Conservation (phyloP, 78 protist species). For the Planoprotostelium fungivorum region DNA sequence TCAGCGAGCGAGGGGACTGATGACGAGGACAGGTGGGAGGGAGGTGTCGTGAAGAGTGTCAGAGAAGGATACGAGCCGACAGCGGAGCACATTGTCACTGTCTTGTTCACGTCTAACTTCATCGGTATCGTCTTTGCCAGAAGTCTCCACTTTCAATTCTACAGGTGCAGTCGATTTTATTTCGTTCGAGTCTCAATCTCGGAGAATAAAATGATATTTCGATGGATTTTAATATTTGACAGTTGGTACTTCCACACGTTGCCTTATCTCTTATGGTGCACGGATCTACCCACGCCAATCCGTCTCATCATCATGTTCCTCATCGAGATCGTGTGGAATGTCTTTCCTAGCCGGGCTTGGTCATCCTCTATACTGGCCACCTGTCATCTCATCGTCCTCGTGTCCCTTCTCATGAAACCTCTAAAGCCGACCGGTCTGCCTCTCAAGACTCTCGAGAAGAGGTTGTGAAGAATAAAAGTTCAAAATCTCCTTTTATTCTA, state of each 20-base stretch:
- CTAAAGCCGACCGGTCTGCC: no score
- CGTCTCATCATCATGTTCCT: background rate
- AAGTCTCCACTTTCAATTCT: constrained; percentile 93
- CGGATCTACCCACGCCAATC: constrained; percentile 14
- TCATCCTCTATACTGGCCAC: background rate
- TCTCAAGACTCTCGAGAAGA: no score
- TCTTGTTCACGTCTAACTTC: constrained; percentile 74
- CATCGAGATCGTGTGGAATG: constrained; percentile 13
- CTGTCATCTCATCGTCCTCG: background rate
- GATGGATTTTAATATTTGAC: no score
- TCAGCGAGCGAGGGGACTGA: background rate
- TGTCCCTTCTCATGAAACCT: background rate
- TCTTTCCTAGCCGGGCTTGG: constrained; percentile 4
- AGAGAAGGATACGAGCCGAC: constrained; percentile 11
- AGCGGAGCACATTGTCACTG: constrained; percentile 22
- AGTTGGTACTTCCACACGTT: constrained; percentile 87
- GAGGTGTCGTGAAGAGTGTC: constrained; percentile 6
- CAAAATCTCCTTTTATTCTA: no score
- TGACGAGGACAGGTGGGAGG: constrained; percentile 3
- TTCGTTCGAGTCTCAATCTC: background rate
- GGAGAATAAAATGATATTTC: background rate
- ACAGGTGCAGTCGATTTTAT: constrained; percentile 35
- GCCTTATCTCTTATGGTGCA: constrained; percentile 76
- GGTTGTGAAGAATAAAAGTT: no score
- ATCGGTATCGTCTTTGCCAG: constrained; percentile 84